phyloP scores from a whole-genome alignment of 805 yeast genomes.

The Zygotorulaspora danielsina region DNA sequence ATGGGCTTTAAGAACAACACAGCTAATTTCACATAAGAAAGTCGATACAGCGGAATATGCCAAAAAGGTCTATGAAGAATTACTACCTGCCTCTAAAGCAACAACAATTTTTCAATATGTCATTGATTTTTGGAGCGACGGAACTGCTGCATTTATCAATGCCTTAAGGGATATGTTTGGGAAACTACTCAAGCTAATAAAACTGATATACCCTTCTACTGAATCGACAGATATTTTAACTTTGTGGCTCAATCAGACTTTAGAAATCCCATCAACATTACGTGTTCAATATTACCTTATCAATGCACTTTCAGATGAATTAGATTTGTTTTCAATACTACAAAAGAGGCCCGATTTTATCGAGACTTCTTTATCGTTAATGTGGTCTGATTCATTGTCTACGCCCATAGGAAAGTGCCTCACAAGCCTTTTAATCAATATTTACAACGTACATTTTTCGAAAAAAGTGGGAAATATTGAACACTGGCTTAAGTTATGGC shows the following conservation, averaged over 20 bases:
- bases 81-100: slow-evolving; percentile 25
- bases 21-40: slow-evolving; percentile 29
- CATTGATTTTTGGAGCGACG: slow-evolving; percentile 65
- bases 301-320: slow-evolving; percentile 51
- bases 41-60: slow-evolving; percentile 16
- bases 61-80: slow-evolving; percentile 9
- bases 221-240: slow-evolving; percentile 28
- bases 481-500: slow-evolving; percentile 55
- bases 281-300: slow-evolving; percentile 59
- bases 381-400: slow-evolving; percentile 57
- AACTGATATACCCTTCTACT: slow-evolving; percentile 23
- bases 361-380: slow-evolving; percentile 43
- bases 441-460: slow-evolving; percentile 34
- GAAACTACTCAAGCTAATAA: slow-evolving; percentile 46
- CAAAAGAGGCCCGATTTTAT: slow-evolving; percentile 45
- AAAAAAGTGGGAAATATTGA: slow-evolving; percentile 8
- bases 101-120: slow-evolving; percentile 47
- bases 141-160: slow-evolving; percentile 66
- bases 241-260: slow-evolving; percentile 45
- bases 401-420: slow-evolving; percentile 61
- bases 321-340: slow-evolving; percentile 43
- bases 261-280: slow-evolving; percentile 46
- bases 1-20: slow-evolving; percentile 57
- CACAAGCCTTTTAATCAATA: slow-evolving; percentile 37
- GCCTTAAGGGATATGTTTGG: slow-evolving; percentile 58